These are phyloP conservation scores for Talaromyces ruber DNA, from an alignment of 495 filamentous ascomycete genomes.

Conservation along the genomic window DNA sequence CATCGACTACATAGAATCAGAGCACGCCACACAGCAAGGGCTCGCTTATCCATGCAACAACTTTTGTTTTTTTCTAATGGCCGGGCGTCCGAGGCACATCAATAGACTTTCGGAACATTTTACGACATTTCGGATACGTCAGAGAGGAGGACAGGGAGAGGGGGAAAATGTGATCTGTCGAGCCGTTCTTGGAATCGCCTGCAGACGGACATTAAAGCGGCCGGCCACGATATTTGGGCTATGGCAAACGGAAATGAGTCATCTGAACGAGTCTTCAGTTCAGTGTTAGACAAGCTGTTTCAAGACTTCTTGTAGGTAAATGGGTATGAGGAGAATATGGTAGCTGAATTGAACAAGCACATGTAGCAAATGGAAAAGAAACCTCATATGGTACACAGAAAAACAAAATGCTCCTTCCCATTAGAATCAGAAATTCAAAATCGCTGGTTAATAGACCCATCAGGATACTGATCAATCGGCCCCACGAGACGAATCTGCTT, in stretches of 20 bases:
- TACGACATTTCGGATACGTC: neutral
- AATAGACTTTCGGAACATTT: neutral
- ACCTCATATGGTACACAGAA: neutral
- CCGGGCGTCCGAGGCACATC: neutral
- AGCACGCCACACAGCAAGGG: neutral
- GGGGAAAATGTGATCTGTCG: neutral
- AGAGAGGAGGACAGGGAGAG: neutral
- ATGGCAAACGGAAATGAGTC: neutral
- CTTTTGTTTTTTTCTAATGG: neutral
- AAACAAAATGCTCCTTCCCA: neutral
- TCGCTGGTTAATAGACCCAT: slow-evolving; percentile 25
- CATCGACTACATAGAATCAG: neutral
- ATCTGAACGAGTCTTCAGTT: neutral
- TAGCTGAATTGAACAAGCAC: neutral
- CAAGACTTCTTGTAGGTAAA: neutral
- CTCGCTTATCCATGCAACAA: neutral
- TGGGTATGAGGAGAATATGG: neutral
- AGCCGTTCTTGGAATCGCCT: neutral
- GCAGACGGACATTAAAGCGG: neutral
- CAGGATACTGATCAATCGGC: slow-evolving; percentile 27
- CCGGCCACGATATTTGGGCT: neutral
- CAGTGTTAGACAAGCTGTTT: neutral
- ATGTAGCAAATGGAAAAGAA: neutral
- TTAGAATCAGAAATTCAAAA: slow-evolving; percentile 11
- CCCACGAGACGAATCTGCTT: slow-evolving; percentile 36